A percentile compares a stretch with the other conserved stretches of the same genome.
Evolutionary conservation across 2,329 filamentous ascomycete genomes (phyloP).

Genomic region (Taxawa tesnikishii): DNA sequence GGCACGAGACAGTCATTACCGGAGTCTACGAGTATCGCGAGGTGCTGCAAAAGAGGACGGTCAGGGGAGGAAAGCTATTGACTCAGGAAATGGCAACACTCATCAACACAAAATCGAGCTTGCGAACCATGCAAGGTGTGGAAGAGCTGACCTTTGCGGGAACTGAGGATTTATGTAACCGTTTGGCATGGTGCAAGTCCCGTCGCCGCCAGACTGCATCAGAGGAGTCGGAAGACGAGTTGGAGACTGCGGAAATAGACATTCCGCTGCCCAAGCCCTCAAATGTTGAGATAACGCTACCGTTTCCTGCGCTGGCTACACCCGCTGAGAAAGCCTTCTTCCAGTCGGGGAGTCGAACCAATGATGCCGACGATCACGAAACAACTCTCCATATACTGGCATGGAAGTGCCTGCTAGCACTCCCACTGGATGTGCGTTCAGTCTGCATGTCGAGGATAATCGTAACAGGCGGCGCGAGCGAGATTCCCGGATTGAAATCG

Average conservation of each 20-base stretch:
- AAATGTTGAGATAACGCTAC: constrained; percentile 45
- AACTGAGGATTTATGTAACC: constrained; percentile 65
- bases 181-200: constrained; percentile 63
- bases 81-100: constrained; percentile 56
- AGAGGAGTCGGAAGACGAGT: constrained; percentile 23
- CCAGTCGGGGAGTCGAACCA: constrained; percentile 36
- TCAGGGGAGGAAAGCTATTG: constrained; percentile 62
- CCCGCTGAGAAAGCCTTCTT: constrained; percentile 70
- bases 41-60: constrained; percentile 55
- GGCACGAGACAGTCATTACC: constrained; percentile 78
- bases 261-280: constrained; percentile 21
- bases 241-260: constrained; percentile 12
- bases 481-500: constrained; percentile 65
- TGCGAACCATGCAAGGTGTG: constrained; percentile 36
- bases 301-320: constrained; percentile 58
- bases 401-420: constrained; percentile 60
- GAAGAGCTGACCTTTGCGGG: constrained; percentile 50
- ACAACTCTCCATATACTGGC: constrained; percentile 64
- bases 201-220: constrained; percentile 4
- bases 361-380: constrained; percentile 75
- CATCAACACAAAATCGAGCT: constrained; percentile 30
- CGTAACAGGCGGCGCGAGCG: constrained; percentile 70
- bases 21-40: constrained; percentile 86
- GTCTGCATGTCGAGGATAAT: constrained; percentile 81
- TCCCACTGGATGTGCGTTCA: constrained; percentile 72